Evolutionary conservation across 176 grass and related monocot species (phyloP), one percentile per base, ranked within the genome.

Genomic region (Aegilops sharonensis): DNA sequence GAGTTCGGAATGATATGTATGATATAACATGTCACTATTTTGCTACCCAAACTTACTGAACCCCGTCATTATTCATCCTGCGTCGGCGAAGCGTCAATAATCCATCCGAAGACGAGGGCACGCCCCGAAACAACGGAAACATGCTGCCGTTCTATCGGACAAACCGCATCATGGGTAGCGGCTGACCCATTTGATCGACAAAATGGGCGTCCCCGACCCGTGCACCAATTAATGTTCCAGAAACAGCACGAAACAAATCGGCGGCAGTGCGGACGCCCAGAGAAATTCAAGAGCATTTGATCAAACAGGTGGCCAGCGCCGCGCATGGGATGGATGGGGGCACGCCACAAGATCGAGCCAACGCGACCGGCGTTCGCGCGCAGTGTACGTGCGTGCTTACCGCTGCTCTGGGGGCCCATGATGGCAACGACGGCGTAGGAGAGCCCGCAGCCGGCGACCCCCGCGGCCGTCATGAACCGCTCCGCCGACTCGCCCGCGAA

Each of bases 351-450:
- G 35, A 21, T 37, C 27, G 12, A 32, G 43, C 15, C 10, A 35
- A 3, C 43, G 84, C 50, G 24, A 1, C 9, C 8, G 8, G 18
- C 35, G 36, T 36, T 50, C 8, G 11, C 29, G 47, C 30, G 52
- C 72, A 3, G 11, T 31, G 36, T 42, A 72, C 75, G 75, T 60
- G 15, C 20, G n/a, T 11, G 18, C 80, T 39, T 88, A 93, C 91
- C 91, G 79, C 91, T 93, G 84, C 91, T 93, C 88, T 90, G 88
- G 4, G 91, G 91, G 0, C 91, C 91, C 82, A 93, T 88, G 82
- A 93, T 93, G 79, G 91, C 71, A 83, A 90, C 86, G 74, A 93
- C 91, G 78, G 91, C 91, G 82, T 93, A 93, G 78, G 91, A 93
- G 88, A 93, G 85, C 4, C 91, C 91, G 56, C 85, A 88, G 0